phyloP scores from a whole-genome alignment of 176 grass and related monocot species.

The Puya raimondii region DNA sequence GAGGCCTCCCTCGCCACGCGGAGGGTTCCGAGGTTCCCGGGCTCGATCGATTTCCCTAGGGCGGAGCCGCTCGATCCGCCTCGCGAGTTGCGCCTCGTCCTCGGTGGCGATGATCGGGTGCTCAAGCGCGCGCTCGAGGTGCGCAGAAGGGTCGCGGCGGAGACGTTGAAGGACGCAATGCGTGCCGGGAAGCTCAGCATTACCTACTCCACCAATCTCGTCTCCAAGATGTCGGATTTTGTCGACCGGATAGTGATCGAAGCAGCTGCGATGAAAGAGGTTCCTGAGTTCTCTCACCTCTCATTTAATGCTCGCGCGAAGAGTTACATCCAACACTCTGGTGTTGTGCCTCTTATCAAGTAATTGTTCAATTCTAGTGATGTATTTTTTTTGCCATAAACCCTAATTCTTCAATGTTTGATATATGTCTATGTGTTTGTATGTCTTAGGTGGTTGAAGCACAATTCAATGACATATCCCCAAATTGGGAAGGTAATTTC shows the following conservation, averaged over 20 bases:
- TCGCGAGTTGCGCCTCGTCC: background rate
- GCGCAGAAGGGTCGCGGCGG: slow-evolving; percentile 50
- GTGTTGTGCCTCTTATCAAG: slow-evolving; percentile 73
- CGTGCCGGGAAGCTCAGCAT: slow-evolving; percentile 49
- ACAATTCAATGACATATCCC: slow-evolving; percentile 71
- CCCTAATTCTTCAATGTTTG: slow-evolving; percentile 1
- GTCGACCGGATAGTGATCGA: slow-evolving; percentile 70
- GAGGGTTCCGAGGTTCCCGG: slow-evolving; percentile 57
- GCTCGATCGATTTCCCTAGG: slow-evolving; percentile 41
- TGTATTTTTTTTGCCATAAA: background rate
- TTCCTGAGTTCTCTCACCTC: slow-evolving; percentile 61
- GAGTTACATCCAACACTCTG: slow-evolving; percentile 46
- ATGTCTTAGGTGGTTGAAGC: slow-evolving; percentile 89
- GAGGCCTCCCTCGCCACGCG: slow-evolving; percentile 55
- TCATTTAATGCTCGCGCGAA: slow-evolving; percentile 81
- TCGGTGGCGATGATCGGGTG: slow-evolving; percentile 27
- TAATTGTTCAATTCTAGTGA: slow-evolving; percentile 17
- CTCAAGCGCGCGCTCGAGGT: slow-evolving; percentile 64
- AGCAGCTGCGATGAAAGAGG: slow-evolving; percentile 41
- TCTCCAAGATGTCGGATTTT: slow-evolving; percentile 36
- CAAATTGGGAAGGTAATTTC: slow-evolving; percentile 79
- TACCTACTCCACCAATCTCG: slow-evolving; percentile 68
- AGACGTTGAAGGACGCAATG: slow-evolving; percentile 46
- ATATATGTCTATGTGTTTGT: slow-evolving; percentile 5
- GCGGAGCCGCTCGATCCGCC: background rate